Evolutionary conservation across 208 protist species (phyloP).

Genomic region (Acanthamoeba quina): DNA sequence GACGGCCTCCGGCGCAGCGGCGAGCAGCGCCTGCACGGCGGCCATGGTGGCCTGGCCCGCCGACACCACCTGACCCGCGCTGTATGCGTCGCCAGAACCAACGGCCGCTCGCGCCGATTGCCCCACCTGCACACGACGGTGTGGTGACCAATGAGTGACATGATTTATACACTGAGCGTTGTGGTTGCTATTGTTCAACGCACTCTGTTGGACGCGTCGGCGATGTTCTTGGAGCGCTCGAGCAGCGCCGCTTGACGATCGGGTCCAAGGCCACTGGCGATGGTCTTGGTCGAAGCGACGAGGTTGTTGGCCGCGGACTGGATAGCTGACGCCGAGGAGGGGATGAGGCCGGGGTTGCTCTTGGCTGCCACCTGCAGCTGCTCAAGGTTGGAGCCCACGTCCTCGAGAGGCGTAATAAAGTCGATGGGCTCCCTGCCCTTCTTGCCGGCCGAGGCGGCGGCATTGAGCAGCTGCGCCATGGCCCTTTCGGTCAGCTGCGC

Average conservation of each 20-base stretch:
- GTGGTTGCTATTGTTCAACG: not conserved
- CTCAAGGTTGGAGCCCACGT: slow-evolving; percentile 26
- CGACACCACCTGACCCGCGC: slow-evolving; percentile 29
- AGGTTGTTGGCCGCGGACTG: slow-evolving; percentile 34
- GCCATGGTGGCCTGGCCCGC: slow-evolving; percentile 6
- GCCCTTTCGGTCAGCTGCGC: not conserved
- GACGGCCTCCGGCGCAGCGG: slow-evolving; percentile 14
- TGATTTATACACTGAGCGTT: too few relatives aligned
- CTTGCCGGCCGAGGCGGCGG: slow-evolving; percentile 3
- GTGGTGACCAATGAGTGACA: not conserved
- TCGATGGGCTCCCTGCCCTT: slow-evolving; percentile 52
- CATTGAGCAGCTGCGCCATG: slow-evolving; percentile 6
- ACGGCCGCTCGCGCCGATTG: slow-evolving; percentile 7
- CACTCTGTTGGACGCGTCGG: not conserved
- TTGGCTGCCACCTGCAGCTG: slow-evolving; percentile 11
- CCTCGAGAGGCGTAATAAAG: slow-evolving; percentile 66
- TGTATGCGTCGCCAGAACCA: slow-evolving; percentile 21
- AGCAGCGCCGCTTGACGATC: slow-evolving; percentile 20
- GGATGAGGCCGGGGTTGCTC: slow-evolving; percentile 43
- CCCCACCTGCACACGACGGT: not conserved
- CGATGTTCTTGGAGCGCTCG: slow-evolving; percentile 4
- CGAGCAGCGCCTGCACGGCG: slow-evolving; percentile 56
- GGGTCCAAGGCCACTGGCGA: not conserved
- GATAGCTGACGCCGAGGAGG: not conserved
- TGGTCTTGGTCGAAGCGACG: not conserved